phyloP scores from a whole-genome alignment of 202 grass and related monocot species.

The Cymbopogon flexuosus region DNA sequence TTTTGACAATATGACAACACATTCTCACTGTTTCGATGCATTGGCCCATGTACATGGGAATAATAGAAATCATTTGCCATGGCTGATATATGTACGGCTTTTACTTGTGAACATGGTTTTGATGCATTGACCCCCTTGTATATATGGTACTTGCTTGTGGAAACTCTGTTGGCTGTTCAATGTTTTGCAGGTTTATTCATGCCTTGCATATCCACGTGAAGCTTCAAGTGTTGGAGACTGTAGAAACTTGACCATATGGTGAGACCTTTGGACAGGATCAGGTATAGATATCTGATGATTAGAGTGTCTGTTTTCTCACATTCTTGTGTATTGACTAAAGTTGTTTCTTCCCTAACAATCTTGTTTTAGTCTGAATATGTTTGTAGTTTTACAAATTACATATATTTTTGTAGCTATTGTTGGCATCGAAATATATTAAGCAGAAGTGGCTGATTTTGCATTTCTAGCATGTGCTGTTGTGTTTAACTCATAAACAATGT shows the following conservation, averaged over 20 bases:
- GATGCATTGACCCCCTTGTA: not conserved
- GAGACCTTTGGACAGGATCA: constrained; percentile 21
- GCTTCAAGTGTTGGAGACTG: not conserved
- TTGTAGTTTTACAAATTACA: constrained; percentile 1
- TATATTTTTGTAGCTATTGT: constrained; percentile 7
- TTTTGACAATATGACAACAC: constrained; percentile 26
- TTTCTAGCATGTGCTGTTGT: not conserved
- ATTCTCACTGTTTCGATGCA: not conserved
- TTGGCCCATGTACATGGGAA: not conserved
- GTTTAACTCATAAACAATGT: not conserved
- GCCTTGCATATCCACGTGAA: constrained; percentile 16
- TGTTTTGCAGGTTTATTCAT: constrained; percentile 5
- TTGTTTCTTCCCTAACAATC: constrained; percentile 4
- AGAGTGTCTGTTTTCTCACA: not conserved
- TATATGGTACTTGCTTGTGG: constrained; percentile 16
- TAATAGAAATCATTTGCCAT: not conserved
- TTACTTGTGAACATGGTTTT: constrained; percentile 5
- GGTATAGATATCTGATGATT: constrained; percentile 11
- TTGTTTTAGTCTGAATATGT: constrained; percentile 2
- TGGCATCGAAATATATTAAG: not conserved
- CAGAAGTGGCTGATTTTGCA: not conserved
- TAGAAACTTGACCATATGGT: not conserved
- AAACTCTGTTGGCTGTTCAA: constrained; percentile 19
- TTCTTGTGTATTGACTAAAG: not conserved
- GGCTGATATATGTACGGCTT: constrained; percentile 16